Evolutionary conservation across 441 rosid genomes (phyloP), one percentile per base, ranked within the genome.

Genomic region (Pelargonium australe): DNA sequence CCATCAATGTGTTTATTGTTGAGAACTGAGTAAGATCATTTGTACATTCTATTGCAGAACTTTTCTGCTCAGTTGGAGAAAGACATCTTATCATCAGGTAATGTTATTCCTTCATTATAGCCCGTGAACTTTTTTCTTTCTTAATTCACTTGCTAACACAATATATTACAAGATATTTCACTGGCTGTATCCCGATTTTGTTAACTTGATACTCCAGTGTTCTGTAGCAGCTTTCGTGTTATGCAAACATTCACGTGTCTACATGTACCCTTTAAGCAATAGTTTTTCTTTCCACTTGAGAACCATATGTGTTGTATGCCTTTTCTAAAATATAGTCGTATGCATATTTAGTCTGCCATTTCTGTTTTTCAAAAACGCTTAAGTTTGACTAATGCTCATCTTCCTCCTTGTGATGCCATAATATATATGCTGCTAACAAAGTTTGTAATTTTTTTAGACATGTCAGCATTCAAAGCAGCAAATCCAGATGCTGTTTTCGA

Each of bases 381-480:
- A 4, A 61, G 14, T 25, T 61, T 61, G 64, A 61, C 40, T 61
- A 9, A 23, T 61, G 12, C 40, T 23, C 40, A 61, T 10, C 28
- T 61, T 61, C 6, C 64, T 61, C 14, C 41, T 37, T 37, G n/a
- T 61, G 40, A 23, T 61, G 64, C 20, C 64, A 61, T 23, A 23
- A 23, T 25, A 23, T 61, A 61, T 61, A 25, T 25, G 31, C 64
- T 61, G 25, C 12, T 61, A 5, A 61, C 40, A 61, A 25, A 20
- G 13, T 61, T 23, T 13, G 28, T 5, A 9, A 20, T 10, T 61
- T 61, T 61, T 61, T 34, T 73, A 95, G 99, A 95, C 79, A 95
- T 95, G 98, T 89, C 96, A 37, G 98, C 96, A 75, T 95, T 95
- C 82, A 92, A 95, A 92, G 99, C 98, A 63, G 97, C 98, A 76